Evolutionary conservation across 768 basidiomycete species (phyloP), one percentile per base, ranked within the genome.

Genomic region (Paxillus involutus): DNA sequence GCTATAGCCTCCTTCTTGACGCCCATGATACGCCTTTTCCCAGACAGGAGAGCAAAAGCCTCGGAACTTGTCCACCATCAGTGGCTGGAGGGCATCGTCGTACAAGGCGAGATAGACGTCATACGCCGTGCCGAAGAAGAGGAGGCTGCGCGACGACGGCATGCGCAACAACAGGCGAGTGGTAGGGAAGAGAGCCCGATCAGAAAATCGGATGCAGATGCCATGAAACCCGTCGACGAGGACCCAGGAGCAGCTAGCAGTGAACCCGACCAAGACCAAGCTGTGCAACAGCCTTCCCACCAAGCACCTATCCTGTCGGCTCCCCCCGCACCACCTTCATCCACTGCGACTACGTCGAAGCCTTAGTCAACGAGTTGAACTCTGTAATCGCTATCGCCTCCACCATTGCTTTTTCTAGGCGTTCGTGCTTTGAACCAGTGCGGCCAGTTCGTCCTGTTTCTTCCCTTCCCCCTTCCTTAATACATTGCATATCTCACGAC

Each of bases 21-120:
- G 12, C 94, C 94, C 4, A 97, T 98, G 96, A 78, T 99, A 9
- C 79, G 90, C 29, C 81, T 97, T 17, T 84, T 89, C 63, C 90
- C 95, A 0, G 94, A 95, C 57, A 86, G 89, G 61, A 84, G 96
- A 26, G 94, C 94, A 0, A 87, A 86, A 55, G 95, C 96, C 0
- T 73, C 78, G n/a, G 94, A 97, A 56, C 79, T 97, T 61, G 80
- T 83, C 5, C 85, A 89, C 58, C 94, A 98, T 67, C 78, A 80
- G 37, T 98, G 95, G 94, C 76, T 98, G 7, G 88, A 89, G 13
- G 88, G 84, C 5, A 75, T 92, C 21, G 80, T 86, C 21, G 94
- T 97, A 0, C 91, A 93, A 66, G 94, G 94, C 39, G 94, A 97
- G 75, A 75, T 94, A 24, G 94, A 96, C 63, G 76, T 86, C n/a